These are phyloP conservation scores for Pholiota microspora DNA, from an alignment of 768 basidiomycete genomes.

Conservation along the genomic window DNA sequence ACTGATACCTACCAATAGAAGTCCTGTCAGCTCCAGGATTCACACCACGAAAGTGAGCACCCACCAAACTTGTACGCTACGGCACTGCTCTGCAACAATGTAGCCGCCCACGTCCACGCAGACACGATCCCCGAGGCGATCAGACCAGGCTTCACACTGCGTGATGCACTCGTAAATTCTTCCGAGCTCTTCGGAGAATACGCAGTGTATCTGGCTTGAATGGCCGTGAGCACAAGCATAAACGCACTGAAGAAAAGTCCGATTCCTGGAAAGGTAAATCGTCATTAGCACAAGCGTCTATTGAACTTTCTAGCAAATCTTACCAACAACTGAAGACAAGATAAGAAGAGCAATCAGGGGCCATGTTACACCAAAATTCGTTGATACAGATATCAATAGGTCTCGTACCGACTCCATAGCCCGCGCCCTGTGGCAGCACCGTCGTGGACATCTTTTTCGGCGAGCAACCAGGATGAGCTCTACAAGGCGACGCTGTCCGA, in stretches of 20 bases:
- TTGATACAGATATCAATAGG: not conserved
- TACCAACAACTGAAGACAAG: conserved; percentile 26
- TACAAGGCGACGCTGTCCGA: not conserved
- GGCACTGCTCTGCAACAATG: conserved; percentile 79
- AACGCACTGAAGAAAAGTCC: conserved; percentile 85
- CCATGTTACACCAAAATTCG: too few species aligned
- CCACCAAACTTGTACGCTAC: conserved; percentile 79
- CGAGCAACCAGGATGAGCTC: too few species aligned
- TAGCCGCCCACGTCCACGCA: conserved; percentile 91
- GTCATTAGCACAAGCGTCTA: not conserved
- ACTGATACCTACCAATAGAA: conserved; percentile 48
- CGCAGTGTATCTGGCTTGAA: conserved; percentile 83
- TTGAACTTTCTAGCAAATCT: conserved; percentile 2
- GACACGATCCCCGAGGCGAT: conserved; percentile 92
- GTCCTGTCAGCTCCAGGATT: not conserved
- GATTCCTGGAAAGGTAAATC: conserved; percentile 51
- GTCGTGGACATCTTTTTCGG: conserved; percentile 24
- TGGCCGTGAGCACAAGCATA: conserved; percentile 73
- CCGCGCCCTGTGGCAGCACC: conserved; percentile 76
- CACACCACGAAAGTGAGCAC: not conserved
- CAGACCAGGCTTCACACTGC: conserved; percentile 86
- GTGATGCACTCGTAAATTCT: conserved; percentile 80
- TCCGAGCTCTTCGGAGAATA: conserved; percentile 79
- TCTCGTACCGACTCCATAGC: conserved; percentile 78
- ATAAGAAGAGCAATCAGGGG: not conserved